A percentile compares a stretch with the other conserved stretches of the same genome.
Evolutionary conservation across 306 rosid genomes (phyloP).

Genomic region (Dalbergia cultrata): DNA sequence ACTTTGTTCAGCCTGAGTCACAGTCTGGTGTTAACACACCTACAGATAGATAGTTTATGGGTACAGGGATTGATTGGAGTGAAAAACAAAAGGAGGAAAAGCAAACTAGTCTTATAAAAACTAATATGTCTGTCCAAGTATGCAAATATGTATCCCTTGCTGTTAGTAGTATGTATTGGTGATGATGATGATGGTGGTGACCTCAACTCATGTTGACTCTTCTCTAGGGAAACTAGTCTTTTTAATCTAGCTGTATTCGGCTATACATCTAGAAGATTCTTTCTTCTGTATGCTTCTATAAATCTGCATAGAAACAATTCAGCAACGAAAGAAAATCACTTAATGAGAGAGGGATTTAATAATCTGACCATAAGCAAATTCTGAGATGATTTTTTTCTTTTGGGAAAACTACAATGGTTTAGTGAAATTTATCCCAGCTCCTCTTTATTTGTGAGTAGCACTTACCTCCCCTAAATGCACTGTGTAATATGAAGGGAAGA

Average conservation of each 20-base stretch:
- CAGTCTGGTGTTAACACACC: constrained; percentile 65
- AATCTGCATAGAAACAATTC: constrained; percentile 59
- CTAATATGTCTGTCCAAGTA: constrained; percentile 72
- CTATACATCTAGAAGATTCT: constrained; percentile 86
- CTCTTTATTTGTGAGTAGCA: no score
- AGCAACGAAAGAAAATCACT: constrained; percentile 13
- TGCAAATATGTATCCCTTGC: constrained; percentile 73
- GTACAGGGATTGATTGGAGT: constrained; percentile 8
- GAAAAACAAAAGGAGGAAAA: constrained; percentile 49
- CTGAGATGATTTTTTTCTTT: constrained; percentile 12
- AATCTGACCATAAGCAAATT: neutral
- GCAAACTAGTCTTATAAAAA: constrained; percentile 59
- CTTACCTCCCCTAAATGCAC: no score
- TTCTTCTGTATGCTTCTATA: constrained; percentile 84
- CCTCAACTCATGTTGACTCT: constrained; percentile 57
- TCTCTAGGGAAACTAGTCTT: constrained; percentile 73
- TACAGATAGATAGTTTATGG: constrained; percentile 20
- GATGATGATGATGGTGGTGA: constrained; percentile 33
- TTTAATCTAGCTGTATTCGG: constrained; percentile 76
- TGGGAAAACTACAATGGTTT: no score
- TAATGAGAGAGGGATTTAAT: neutral
- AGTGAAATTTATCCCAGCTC: no score
- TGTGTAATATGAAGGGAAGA: no score
- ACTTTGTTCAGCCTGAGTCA: constrained; percentile 40
- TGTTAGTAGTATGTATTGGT: constrained; percentile 94